A percentile compares a stretch with the other conserved stretches of the same genome.
phyloP scores from a whole-genome alignment of 2,329 filamentous ascomycete genomes.

The Fusarium nurragi region DNA sequence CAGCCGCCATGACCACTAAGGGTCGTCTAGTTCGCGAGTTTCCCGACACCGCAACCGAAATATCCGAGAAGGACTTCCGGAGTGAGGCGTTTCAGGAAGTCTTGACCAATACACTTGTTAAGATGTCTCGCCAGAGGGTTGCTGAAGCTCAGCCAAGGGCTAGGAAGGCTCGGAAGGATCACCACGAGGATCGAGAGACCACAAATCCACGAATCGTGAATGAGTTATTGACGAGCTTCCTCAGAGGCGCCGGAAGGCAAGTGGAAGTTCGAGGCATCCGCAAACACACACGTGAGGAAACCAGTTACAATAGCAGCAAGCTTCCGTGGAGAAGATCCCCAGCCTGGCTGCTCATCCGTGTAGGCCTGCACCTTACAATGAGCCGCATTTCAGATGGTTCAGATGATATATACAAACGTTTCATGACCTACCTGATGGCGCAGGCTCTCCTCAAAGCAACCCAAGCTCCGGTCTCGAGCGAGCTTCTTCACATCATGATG shows the following conservation, averaged over 20 bases:
- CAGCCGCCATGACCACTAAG: conserved; percentile 2
- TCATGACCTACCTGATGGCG: conserved; percentile 26
- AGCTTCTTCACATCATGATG: conserved; percentile 23
- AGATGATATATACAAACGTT: conserved; percentile 18
- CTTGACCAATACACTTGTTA: conserved; percentile 41
- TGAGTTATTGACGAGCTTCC: conserved; percentile 54
- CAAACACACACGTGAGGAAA: conserved; percentile 65
- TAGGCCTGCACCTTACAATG: conserved; percentile 55
- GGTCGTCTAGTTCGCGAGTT: conserved; percentile 27
- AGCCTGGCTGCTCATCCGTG: conserved; percentile 64
- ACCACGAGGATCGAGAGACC: conserved; percentile 59
- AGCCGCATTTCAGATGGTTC: background rate
- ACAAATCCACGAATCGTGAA: conserved; percentile 61
- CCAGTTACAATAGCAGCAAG: conserved; percentile 51
- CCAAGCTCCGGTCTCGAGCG: background rate
- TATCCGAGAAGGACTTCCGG: background rate
- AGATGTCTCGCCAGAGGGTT: conserved; percentile 45
- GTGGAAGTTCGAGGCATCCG: conserved; percentile 46
- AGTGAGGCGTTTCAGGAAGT: conserved; percentile 32
- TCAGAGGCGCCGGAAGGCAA: conserved; percentile 50
- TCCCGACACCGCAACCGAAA: conserved; percentile 11
- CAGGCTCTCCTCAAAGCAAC: background rate
- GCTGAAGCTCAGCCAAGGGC: conserved; percentile 32
- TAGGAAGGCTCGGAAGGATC: conserved; percentile 50
- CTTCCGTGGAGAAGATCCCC: conserved; percentile 61